Base-by-base conservation (phyloP, 108 stramenopile genomes). In the Skeletonema potamos region DNA sequence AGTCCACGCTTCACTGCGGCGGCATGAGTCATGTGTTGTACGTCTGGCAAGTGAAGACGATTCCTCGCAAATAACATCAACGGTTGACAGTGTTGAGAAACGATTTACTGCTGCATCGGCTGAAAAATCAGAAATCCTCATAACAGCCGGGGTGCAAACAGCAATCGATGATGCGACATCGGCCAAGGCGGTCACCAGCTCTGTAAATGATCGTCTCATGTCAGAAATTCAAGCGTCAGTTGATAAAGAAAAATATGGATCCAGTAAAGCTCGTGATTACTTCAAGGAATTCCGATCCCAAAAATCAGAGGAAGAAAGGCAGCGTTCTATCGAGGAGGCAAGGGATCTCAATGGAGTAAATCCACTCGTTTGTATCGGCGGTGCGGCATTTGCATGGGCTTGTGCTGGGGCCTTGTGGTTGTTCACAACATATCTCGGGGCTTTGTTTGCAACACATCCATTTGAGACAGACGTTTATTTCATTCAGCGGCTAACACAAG, bases 271-370 rank as follows among this genome's bases (percentile, higher is more conserved):
- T 27, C 66, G 74, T 20, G 74, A 85, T 59, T 76, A 66, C 30
- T 62, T 89, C 15, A 70, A 81, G 39, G 76, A 73, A 34, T 87
- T 87, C 48, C 76, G 85, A 33, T 69, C 85, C 5, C 57, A 72
- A 27, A 87, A 88, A 56, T 81, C 90, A 10, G 85, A 86, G 36
- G 88, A 85, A 55, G 92, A 93, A 67, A 75, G 86, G 1, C 54
- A 79, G 58, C 66, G 63, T 9, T 83, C 89, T 3, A 78, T 90
- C 62, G 84, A 77, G 36, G 92, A 87, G 37, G 90, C 89, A 0
- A 55, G 86, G 11, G 85, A 94, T 77, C 68, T 94, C 51, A 94
- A 94, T 54, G 93, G 93, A 6, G 89, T 94, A 37, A 91, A 94
- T 70, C 93, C 93, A 9, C 30, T 90, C 10, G 89, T 92, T 12